These are phyloP conservation scores for Triangularia setosa DNA, from an alignment of 2,329 filamentous ascomycete species.

Conservation along the genomic window DNA sequence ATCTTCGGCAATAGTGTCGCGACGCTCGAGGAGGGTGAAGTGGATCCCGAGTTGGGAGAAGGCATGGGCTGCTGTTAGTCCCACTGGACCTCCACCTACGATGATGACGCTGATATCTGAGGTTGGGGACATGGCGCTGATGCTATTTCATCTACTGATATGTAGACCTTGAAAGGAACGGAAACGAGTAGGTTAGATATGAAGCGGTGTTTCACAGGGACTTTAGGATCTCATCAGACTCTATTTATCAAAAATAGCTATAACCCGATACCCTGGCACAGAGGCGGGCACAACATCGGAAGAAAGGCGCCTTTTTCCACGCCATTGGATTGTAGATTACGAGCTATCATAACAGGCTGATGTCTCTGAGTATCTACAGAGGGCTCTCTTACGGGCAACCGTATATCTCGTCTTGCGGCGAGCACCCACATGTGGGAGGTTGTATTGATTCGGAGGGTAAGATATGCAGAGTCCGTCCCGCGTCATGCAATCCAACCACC, in stretches of 20 bases:
- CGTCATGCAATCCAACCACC: neutral
- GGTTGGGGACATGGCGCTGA: neutral
- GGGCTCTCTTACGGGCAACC: neutral
- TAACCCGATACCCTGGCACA: neutral
- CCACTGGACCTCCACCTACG: slow-evolving; percentile 15
- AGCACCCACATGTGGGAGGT: neutral
- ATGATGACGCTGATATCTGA: slow-evolving; percentile 13
- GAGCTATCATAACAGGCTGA: neutral
- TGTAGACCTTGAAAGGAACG: neutral
- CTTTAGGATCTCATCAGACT: too few relatives aligned
- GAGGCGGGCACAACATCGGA: neutral
- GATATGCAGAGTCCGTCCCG: neutral
- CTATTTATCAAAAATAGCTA: neutral
- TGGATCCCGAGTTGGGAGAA: slow-evolving; percentile 12
- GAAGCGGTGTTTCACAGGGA: neutral
- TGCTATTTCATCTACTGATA: neutral
- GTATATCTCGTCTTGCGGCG: neutral
- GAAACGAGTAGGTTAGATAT: neutral
- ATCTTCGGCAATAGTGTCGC: neutral
- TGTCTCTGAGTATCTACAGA: neutral
- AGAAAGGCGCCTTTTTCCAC: neutral
- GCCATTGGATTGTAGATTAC: neutral
- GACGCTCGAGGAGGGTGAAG: slow-evolving; percentile 12
- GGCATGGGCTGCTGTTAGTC: slow-evolving; percentile 15
- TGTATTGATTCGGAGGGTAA: neutral